phyloP scores from a whole-genome alignment of 768 basidiomycete genomes.

The Mrakia blollopis region DNA sequence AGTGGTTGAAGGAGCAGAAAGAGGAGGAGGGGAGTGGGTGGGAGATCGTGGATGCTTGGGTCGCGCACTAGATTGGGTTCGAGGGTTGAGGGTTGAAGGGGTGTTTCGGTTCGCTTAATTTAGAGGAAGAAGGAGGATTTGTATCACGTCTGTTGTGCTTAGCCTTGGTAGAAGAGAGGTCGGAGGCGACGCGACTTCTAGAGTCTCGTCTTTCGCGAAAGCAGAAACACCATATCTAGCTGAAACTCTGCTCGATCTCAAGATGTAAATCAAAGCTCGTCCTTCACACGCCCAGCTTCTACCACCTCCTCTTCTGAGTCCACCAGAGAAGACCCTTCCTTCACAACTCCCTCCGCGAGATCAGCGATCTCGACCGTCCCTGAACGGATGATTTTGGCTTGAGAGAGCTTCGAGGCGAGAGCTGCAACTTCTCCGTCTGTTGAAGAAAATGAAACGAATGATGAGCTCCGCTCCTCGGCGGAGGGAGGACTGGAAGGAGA shows the following conservation, averaged over 20 bases:
- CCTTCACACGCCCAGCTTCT: slow-evolving; percentile 1
- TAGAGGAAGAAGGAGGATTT: no score
- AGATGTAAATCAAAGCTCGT: background rate
- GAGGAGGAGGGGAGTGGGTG: slow-evolving; percentile 22
- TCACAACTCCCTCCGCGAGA: slow-evolving; percentile 13
- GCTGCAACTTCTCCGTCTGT: slow-evolving; percentile 74
- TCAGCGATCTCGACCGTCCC: slow-evolving; percentile 17
- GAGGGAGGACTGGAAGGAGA: background rate
- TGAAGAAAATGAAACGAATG: no score
- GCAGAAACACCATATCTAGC: no score
- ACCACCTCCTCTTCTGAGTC: background rate
- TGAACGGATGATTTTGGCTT: slow-evolving; percentile 38
- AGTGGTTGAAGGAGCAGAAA: slow-evolving; percentile 39
- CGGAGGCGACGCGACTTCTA: no score
- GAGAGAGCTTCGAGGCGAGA: slow-evolving; percentile 68
- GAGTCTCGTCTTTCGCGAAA: no score
- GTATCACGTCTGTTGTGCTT: no score
- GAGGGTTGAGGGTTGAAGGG: background rate
- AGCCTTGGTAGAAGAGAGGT: no score
- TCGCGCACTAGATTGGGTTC: slow-evolving; percentile 7
- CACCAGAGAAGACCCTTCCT: background rate
- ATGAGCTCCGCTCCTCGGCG: no score
- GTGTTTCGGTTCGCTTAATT: no score
- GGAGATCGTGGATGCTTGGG: slow-evolving; percentile 33
- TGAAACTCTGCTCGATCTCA: no score